Evolutionary conservation across 352 stramenopile species (phyloP), one percentile per base, ranked within the genome.

Genomic region (Saprolegnia parasitica): DNA sequence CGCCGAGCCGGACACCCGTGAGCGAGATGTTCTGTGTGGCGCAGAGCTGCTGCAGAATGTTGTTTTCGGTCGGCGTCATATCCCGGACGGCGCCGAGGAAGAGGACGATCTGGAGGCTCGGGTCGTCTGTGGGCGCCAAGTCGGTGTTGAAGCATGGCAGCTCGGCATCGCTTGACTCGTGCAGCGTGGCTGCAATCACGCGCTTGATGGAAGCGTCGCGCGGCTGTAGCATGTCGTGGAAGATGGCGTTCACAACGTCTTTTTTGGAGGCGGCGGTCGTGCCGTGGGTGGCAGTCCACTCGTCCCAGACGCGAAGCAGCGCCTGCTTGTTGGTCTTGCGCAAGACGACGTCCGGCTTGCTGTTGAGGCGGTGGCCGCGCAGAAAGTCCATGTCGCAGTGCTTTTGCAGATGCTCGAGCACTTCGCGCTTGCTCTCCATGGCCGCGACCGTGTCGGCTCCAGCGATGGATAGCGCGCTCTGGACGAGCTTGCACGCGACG

Each of bases 321-420:
- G 58, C 37, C n/a, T 55, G 37, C 42, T 67, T 67, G 58, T 67
- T 67, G 40, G 58, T 67, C n/a, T 67, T 67, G 37, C 58, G 58
- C 37, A 67, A 21, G 37, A 67, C 42, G 26, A 67, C 58, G 58
- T 67, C 58, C 16, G 58, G 40, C 26, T 67, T 67, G 58, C 58
- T 67, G 58, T 67, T 67, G 58, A 67, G 58, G 20, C 42, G 35
- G 50, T 67, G 37, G 18, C 13, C 13, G 16, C 58, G 58, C n/a
- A 67, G 58, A 56, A 67, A 67, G 5, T 67, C 58, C 15, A 67
- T 24, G 29, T 37, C 39, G 42, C 39, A 67, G 50, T 67, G 40
- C 40, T 40, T 42, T 56, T 67, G 58, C 21, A 67, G 20, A 32
- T 67, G 58, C n/a, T 56, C 58, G 11, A 67, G 58, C n/a, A 67